Conservation (phyloP, 306 rosid genomes). For the Vigna unguiculata region DNA sequence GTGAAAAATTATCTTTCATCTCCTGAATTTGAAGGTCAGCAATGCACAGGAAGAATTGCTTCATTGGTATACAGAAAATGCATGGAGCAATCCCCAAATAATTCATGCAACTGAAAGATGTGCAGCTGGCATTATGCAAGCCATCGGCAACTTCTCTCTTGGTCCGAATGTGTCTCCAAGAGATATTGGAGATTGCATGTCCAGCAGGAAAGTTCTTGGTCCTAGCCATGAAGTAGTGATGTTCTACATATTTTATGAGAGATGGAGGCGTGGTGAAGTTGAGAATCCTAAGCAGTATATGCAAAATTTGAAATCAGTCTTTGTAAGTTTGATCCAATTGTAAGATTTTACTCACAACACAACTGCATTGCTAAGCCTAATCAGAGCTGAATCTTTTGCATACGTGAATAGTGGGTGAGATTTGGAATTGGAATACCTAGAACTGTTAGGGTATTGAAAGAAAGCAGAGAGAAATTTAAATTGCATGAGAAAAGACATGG, state of each 20-base stretch:
- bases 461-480: constrained; percentile 16
- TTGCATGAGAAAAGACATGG: not conserved
- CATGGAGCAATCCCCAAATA: constrained; percentile 51
- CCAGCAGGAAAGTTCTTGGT: constrained; percentile 39
- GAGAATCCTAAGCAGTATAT: constrained; percentile 59
- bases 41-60: constrained; percentile 82
- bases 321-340: constrained; percentile 62
- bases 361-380: not conserved
- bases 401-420: constrained; percentile 23
- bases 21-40: constrained; percentile 59
- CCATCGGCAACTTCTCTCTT: constrained; percentile 66
- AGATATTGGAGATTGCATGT: constrained; percentile 56
- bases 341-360: not conserved
- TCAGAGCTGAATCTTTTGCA: constrained; percentile 35
- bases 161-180: constrained; percentile 83
- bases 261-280: constrained; percentile 75
- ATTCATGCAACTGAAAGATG: constrained; percentile 77
- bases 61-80: constrained; percentile 69
- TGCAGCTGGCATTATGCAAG: constrained; percentile 85
- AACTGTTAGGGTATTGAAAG: constrained; percentile 21
- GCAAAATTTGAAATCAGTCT: constrained; percentile 53
- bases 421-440: constrained; percentile 5
- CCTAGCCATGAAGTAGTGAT: constrained; percentile 69
- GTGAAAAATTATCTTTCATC: constrained; percentile 5
- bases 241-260: constrained; percentile 71